A percentile compares a stretch with the other conserved stretches of the same genome.
Evolutionary conservation across 257 asterid genomes (phyloP).

Genomic region (Nicotiana attenuata): DNA sequence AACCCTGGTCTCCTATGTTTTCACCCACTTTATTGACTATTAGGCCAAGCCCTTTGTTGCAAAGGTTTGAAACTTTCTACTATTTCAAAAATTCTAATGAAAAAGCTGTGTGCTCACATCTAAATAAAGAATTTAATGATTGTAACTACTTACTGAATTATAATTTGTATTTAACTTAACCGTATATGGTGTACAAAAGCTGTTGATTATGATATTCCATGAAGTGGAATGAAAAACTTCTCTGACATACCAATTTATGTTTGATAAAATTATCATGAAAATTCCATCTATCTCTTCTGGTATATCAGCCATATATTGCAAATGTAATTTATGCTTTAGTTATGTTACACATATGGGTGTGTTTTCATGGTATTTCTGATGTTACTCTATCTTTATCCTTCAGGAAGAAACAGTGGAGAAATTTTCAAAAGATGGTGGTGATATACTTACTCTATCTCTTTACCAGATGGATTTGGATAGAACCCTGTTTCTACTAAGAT

Average conservation of each 20-base stretch:
- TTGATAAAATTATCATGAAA: not conserved
- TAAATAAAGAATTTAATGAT: not conserved
- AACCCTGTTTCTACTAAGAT: conserved; percentile 18
- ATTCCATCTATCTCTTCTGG: not conserved
- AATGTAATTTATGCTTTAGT: not conserved
- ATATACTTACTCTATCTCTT: conserved; percentile 76
- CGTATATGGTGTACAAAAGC: not conserved
- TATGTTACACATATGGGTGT: not conserved
- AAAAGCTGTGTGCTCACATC: too few relatives aligned
- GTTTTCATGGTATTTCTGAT: not conserved
- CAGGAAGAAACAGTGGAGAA: conserved; percentile 79
- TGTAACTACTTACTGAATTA: too few relatives aligned
- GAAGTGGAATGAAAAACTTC: not conserved
- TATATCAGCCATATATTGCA: not conserved
- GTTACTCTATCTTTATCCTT: conserved; percentile 4
- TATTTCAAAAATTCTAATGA: too few relatives aligned
- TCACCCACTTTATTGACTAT: too few relatives aligned
- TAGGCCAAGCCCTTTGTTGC: too few relatives aligned
- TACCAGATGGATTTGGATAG: conserved; percentile 93
- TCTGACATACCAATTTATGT: not conserved
- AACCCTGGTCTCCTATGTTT: too few relatives aligned
- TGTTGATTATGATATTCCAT: not conserved
- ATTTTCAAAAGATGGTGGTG: conserved; percentile 45
- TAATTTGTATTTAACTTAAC: not conserved
- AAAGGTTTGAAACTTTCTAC: too few relatives aligned